A percentile compares a stretch with the other conserved stretches of the same genome.
Evolutionary conservation across 2,329 filamentous ascomycete genomes (phyloP).

Genomic region (Aspergillus jensenii): DNA sequence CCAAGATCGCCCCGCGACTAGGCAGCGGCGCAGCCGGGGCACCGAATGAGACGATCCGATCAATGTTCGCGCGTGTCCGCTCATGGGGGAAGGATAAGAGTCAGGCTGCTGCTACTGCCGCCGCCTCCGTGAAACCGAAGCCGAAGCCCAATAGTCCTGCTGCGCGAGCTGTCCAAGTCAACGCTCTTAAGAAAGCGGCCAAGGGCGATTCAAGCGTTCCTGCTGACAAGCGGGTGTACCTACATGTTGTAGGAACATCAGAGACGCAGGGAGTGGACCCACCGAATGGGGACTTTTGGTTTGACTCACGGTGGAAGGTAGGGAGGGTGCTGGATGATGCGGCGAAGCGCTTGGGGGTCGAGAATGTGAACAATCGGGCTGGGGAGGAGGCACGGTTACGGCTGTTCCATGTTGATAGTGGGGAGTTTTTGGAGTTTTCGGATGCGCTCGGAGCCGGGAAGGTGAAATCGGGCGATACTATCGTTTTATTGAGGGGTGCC

Average conservation of each 20-base stretch:
- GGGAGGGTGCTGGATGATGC: conserved; percentile 60
- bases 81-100: conserved; percentile 78
- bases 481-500: conserved; percentile 83
- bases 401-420: conserved; percentile 91
- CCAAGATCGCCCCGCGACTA: conserved; percentile 65
- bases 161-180: conserved; percentile 67
- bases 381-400: conserved; percentile 70
- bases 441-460: conserved; percentile 73
- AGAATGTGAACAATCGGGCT: conserved; percentile 48
- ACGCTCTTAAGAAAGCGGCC: conserved; percentile 78
- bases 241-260: conserved; percentile 86
- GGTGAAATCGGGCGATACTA: conserved; percentile 79
- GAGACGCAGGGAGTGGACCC: conserved; percentile 82
- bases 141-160: conserved; percentile 54
- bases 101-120: conserved; percentile 60
- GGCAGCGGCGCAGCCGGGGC: conserved; percentile 41
- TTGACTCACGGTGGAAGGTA: conserved; percentile 82
- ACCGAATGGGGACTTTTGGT: conserved; percentile 79
- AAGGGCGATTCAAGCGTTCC: conserved; percentile 86
- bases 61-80: conserved; percentile 73
- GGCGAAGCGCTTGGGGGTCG: conserved; percentile 41
- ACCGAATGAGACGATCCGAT: conserved; percentile 64
- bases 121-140: conserved; percentile 58
- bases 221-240: conserved; percentile 80
- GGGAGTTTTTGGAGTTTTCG: conserved; percentile 78